Evolutionary conservation across 495 filamentous ascomycete genomes (phyloP).

Genomic region (Trichoderma parareesei): DNA sequence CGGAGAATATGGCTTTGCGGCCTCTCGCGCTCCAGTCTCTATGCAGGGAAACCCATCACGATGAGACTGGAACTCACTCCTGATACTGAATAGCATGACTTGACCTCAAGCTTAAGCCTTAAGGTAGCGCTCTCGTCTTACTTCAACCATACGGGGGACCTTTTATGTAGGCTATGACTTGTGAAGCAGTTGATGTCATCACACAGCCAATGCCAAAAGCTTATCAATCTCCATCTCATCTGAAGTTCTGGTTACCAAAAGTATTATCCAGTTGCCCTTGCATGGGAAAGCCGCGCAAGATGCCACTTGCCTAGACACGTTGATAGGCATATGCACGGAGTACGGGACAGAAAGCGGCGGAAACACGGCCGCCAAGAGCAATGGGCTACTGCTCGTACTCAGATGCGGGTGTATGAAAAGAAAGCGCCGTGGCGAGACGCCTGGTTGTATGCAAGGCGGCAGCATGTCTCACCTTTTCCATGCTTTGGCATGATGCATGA

Average conservation of each 20-base stretch:
- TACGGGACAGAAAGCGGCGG: too few relatives aligned
- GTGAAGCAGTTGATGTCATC: background rate
- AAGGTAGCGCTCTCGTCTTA: background rate
- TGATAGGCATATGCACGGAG: too few relatives aligned
- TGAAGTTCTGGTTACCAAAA: background rate
- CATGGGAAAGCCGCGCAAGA: too few relatives aligned
- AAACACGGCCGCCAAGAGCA: too few relatives aligned
- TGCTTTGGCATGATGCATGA: slow-evolving; percentile 1
- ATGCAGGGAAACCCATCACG: background rate
- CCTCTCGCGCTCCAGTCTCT: background rate
- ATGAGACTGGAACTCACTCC: background rate
- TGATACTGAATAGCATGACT: background rate
- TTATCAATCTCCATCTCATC: background rate
- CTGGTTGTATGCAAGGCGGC: background rate
- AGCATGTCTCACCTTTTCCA: background rate
- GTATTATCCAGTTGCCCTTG: too few relatives aligned
- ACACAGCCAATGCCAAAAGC: background rate
- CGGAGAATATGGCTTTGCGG: background rate
- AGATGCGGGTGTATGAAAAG: too few relatives aligned
- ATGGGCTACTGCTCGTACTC: too few relatives aligned
- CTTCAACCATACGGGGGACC: background rate
- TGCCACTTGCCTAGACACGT: background rate
- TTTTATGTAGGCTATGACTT: background rate
- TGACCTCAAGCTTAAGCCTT: background rate
- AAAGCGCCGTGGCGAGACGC: background rate